Evolutionary conservation across 768 basidiomycete species (phyloP), one percentile per base, ranked within the genome.

Genomic region (Auriscalpium orientale): DNA sequence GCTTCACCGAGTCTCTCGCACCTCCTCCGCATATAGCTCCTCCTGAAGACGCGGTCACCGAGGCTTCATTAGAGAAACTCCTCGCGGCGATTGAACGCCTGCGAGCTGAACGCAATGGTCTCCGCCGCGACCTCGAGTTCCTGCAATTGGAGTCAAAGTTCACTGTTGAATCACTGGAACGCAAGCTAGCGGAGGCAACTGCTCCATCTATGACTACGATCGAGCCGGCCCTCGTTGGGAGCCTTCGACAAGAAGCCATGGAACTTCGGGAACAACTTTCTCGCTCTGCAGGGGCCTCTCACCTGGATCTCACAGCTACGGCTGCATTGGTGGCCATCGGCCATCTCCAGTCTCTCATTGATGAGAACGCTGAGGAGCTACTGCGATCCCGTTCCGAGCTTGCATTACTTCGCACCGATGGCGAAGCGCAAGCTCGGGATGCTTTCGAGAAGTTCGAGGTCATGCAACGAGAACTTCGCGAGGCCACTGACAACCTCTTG

Each of bases 101-200:
- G 47, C 82, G 89, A 5, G 67, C 68, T 4, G 87, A 91, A 61
- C 76, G 88, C 5, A 84, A 90, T 58, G 72, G 68, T 47, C 74
- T 89, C 28, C 77, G 77, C 51, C 77, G 83, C 7, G 78, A 85
- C 53, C 68, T 91, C 13, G 76, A 86, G 49, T 91, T 90, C 68
- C 71, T 85, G 53, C 78, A 86, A 59, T 73, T 76, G 3, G 89
- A 91, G 69, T 80, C 81, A 22, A 79, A 73, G 59, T 85, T 88
- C 62, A 72, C 81, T 2, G 76, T 82, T 15, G 79, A 88, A 57
- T 78, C 82, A 0, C 67, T 85, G 49, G 76, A 84, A 63, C 71
- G 74, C 36, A 79, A 78, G 56, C 69, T 86, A 20, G 66, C 72
- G 1, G 59, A 68, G n/a, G 59, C 61, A 43, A 55, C 54, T 12